These are phyloP conservation scores for Warburgia ugandensis DNA, from an alignment of 164 flowering plant genomes.

Conservation along the genomic window DNA sequence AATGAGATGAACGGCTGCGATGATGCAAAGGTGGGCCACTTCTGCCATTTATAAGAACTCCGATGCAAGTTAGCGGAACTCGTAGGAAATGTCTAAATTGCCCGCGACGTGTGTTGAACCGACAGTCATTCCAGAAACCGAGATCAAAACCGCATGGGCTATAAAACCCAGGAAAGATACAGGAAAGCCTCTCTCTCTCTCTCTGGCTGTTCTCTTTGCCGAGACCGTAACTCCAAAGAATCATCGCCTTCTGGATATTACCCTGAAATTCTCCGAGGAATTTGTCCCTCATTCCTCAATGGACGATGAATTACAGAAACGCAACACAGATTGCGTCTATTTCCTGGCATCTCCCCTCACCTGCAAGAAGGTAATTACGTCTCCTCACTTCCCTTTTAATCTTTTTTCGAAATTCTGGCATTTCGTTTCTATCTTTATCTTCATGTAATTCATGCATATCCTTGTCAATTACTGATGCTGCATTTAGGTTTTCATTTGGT, in stretches of 20 bases:
- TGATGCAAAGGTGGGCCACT: too few species aligned
- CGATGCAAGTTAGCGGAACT: too few species aligned
- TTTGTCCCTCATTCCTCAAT: constrained; percentile 10
- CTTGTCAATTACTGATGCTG: too few species aligned
- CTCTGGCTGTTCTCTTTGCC: constrained; percentile 6
- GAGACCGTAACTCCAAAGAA: constrained; percentile 3
- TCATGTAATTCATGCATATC: too few species aligned
- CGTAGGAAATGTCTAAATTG: too few species aligned
- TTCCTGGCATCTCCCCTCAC: constrained; percentile 92
- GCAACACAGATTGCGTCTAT: constrained; percentile 77
- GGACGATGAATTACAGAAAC: constrained; percentile 51
- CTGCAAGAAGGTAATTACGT: constrained; percentile 62
- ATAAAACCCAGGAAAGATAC: constrained; percentile 5
- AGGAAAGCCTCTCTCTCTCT: constrained; percentile 1
- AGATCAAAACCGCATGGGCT: too few species aligned
- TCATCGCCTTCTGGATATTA: not conserved
- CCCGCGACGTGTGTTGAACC: too few species aligned
- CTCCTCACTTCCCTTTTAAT: not conserved
- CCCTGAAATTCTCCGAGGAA: not conserved
- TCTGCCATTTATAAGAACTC: too few species aligned
- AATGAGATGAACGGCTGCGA: too few species aligned
- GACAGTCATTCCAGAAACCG: too few species aligned
- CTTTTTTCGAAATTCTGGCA: not conserved
- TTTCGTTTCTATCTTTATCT: too few species aligned
- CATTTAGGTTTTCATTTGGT: too few species aligned